Percentiles rank a stretch among this genome's conserved stretches.
Evolutionary conservation across 1,284 basidiomycete species (phyloP).

Genomic region (Pseudozyma pruni): DNA sequence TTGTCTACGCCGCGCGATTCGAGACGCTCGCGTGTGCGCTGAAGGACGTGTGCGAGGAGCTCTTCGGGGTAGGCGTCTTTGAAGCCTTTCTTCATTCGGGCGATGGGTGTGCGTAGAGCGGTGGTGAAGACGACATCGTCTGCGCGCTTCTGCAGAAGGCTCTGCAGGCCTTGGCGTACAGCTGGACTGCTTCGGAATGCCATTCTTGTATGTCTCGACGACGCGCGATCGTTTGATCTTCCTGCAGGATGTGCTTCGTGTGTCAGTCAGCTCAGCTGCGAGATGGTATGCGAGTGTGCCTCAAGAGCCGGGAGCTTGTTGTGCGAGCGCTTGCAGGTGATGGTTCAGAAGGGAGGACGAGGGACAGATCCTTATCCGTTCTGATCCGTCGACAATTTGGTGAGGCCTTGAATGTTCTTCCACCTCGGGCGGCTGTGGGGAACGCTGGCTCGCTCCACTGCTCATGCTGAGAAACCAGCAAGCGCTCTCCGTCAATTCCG

Average conservation of each 20-base stretch:
- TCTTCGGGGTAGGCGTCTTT: slow-evolving; percentile 68
- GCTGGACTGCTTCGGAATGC: slow-evolving; percentile 45
- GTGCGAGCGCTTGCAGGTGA: no score
- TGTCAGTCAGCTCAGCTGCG: no score
- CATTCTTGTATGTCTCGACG: slow-evolving; percentile 26
- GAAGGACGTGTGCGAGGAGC: slow-evolving; percentile 66
- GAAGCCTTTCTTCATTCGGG: slow-evolving; percentile 65
- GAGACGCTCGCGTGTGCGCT: slow-evolving; percentile 60
- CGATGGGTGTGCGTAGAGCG: slow-evolving; percentile 68
- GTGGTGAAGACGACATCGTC: slow-evolving; percentile 67
- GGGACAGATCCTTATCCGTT: no score
- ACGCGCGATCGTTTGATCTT: no score
- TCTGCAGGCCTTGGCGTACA: slow-evolving; percentile 46
- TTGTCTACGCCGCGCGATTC: slow-evolving; percentile 66
- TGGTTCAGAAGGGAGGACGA: no score
- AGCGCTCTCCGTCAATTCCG: slow-evolving; percentile 33
- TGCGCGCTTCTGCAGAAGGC: slow-evolving; percentile 56
- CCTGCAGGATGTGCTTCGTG: no score
- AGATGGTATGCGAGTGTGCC: no score
- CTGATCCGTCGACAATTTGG: no score
- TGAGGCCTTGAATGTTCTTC: slow-evolving; percentile 14
- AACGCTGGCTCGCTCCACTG: slow-evolving; percentile 2
- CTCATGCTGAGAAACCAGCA: background rate
- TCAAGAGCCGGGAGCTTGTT: no score
- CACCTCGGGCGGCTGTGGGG: slow-evolving; percentile 22